Percentiles rank a stretch among this genome's conserved stretches.
Conservation (phyloP, 148 eudicot genomes). For the Bassia scoparia region DNA sequence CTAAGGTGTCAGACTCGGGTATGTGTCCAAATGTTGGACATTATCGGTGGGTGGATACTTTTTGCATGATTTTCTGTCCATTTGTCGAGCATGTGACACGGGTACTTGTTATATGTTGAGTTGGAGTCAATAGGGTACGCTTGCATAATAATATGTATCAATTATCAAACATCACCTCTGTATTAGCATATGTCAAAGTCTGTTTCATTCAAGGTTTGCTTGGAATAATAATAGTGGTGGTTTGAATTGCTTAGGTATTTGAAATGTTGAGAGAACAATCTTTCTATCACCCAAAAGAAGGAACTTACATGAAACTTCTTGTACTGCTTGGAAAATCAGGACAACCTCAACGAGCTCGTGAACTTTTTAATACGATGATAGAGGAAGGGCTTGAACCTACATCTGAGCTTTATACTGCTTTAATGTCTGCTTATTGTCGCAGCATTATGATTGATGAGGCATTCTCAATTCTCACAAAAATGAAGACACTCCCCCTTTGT, state of each 20-base stretch:
- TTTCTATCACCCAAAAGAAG: constrained; percentile 88
- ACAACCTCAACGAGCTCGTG: constrained; percentile 72
- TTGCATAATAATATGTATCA: too few species aligned
- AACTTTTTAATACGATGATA: constrained; percentile 70
- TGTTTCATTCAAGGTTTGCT: too few species aligned
- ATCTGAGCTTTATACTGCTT: constrained; percentile 69
- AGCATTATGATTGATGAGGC: constrained; percentile 65
- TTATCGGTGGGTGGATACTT: too few species aligned
- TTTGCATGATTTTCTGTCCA: too few species aligned
- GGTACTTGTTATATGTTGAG: too few species aligned
- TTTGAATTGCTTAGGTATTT: constrained; percentile 54
- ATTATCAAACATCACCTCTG: too few species aligned
- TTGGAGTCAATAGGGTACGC: too few species aligned
- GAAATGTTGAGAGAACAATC: constrained; percentile 87
- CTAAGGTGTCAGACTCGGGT: too few species aligned
- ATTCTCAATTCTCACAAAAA: constrained; percentile 50
- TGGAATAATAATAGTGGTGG: neutral
- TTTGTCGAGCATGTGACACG: too few species aligned
- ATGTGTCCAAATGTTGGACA: too few species aligned
- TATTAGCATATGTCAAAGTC: too few species aligned
- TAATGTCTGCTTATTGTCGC: constrained; percentile 79
- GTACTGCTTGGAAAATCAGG: constrained; percentile 81
- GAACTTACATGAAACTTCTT: constrained; percentile 88
- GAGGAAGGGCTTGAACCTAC: constrained; percentile 80
- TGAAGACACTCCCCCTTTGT: constrained; percentile 78